Conservation (phyloP, 176 grass and related monocot species). For the Pontederia paniculata region DNA sequence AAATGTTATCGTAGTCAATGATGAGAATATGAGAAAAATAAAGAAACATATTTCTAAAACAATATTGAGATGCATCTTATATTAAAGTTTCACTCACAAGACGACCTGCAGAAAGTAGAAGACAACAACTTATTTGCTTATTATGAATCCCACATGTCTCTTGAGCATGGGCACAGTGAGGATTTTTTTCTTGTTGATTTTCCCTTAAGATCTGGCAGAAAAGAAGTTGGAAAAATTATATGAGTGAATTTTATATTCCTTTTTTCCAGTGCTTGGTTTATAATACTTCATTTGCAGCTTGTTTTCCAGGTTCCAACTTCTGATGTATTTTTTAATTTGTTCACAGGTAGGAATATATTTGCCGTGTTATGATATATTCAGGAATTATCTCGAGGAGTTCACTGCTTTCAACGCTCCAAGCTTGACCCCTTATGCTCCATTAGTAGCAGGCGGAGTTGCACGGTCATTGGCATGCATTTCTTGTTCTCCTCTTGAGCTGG, state of each 20-base stretch:
- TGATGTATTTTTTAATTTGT: slow-evolving; percentile 20
- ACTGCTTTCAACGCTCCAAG: slow-evolving; percentile 53
- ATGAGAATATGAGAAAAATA: no score
- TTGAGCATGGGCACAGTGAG: no score
- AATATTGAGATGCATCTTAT: no score
- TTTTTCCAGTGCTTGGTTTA: neutral
- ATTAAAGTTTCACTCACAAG: no score
- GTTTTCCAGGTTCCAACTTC: neutral
- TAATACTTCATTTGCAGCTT: neutral
- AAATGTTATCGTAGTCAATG: no score
- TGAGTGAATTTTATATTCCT: neutral
- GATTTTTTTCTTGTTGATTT: no score
- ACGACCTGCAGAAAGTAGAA: no score
- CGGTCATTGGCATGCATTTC: slow-evolving; percentile 82
- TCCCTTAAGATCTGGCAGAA: no score
- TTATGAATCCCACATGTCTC: no score
- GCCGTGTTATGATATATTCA: slow-evolving; percentile 94
- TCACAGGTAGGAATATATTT: slow-evolving; percentile 96
- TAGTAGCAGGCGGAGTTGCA: slow-evolving; percentile 74
- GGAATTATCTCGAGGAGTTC: slow-evolving; percentile 73
- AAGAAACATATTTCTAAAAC: no score
- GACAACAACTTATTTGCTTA: no score
- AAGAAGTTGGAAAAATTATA: no score
- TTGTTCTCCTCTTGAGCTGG: slow-evolving; percentile 90
- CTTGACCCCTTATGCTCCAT: slow-evolving; percentile 66